These are phyloP conservation scores for Sugiyamaella xylanicola DNA, from an alignment of 1,139 yeast genomes.

Conservation along the genomic window DNA sequence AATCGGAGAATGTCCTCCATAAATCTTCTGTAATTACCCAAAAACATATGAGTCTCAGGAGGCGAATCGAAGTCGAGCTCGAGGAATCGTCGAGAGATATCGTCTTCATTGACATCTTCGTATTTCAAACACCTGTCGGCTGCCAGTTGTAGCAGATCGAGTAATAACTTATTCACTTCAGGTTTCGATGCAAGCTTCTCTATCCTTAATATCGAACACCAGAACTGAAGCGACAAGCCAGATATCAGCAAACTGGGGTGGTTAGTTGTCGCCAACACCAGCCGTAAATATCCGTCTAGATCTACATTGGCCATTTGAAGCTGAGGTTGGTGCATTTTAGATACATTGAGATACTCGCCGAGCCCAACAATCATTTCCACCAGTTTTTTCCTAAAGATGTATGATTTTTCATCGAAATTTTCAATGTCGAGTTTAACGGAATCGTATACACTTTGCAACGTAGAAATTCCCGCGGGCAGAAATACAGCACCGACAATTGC, in stretches of 20 bases:
- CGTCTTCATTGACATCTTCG: slow-evolving; percentile 65
- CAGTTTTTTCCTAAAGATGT: slow-evolving; percentile 80
- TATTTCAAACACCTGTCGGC: slow-evolving; percentile 80
- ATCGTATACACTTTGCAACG: slow-evolving; percentile 66
- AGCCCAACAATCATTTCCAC: slow-evolving; percentile 93
- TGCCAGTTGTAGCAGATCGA: slow-evolving; percentile 71
- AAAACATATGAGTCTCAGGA: slow-evolving; percentile 76
- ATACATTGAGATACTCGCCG: slow-evolving; percentile 68
- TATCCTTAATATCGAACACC: slow-evolving; percentile 86
- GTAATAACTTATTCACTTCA: slow-evolving; percentile 54
- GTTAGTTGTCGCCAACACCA: slow-evolving; percentile 77
- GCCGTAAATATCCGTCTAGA: slow-evolving; percentile 62
- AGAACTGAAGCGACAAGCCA: slow-evolving; percentile 87
- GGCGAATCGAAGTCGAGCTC: slow-evolving; percentile 86
- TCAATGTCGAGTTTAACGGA: slow-evolving; percentile 67
- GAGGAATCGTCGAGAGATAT: slow-evolving; percentile 63
- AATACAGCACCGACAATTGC: slow-evolving; percentile 80
- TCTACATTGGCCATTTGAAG: slow-evolving; percentile 54
- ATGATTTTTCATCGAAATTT: slow-evolving; percentile 74
- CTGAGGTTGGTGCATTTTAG: slow-evolving; percentile 31
- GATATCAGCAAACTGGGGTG: slow-evolving; percentile 89
- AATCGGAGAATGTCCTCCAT: slow-evolving; percentile 90
- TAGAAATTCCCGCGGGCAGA: slow-evolving; percentile 65
- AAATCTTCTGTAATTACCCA: slow-evolving; percentile 77
- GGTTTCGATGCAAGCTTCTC: slow-evolving; percentile 62